These are phyloP conservation scores for Fusarium luffae DNA, from an alignment of 2,329 filamentous ascomycete genomes.

Conservation along the genomic window DNA sequence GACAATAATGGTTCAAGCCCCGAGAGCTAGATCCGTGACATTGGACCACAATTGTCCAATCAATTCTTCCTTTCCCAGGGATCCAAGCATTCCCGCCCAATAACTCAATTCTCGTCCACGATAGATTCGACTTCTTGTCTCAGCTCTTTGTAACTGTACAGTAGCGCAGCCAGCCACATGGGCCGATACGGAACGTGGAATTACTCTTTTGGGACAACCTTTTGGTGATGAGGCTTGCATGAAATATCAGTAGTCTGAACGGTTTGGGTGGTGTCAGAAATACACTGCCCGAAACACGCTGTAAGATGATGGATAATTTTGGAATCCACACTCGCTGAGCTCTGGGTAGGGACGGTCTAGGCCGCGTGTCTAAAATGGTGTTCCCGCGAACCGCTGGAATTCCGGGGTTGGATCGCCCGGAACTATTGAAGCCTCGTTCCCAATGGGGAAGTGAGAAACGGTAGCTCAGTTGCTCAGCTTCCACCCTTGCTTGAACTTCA, in stretches of 20 bases:
- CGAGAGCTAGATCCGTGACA: neutral
- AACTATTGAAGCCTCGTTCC: conserved; percentile 17
- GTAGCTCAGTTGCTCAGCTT: conserved; percentile 5
- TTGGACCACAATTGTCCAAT: neutral
- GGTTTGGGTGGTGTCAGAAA: neutral
- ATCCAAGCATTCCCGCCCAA: neutral
- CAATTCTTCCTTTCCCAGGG: neutral
- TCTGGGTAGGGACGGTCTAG: neutral
- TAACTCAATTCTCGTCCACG: neutral
- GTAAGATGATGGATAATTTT: neutral
- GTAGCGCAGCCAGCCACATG: conserved; percentile 23
- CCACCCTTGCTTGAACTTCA: conserved; percentile 1
- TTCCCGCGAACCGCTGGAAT: conserved; percentile 5
- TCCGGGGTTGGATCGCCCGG: conserved; percentile 22
- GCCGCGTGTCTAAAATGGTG: conserved; percentile 1
- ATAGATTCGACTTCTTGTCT: neutral
- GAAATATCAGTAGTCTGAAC: neutral
- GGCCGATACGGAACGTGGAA: conserved; percentile 8
- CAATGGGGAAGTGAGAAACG: neutral
- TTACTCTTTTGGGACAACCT: neutral
- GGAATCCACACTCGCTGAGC: neutral
- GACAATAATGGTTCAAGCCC: neutral
- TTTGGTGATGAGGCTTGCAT: conserved; percentile 19
- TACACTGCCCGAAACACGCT: neutral
- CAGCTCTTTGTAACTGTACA: neutral